phyloP scores from a whole-genome alignment of 2,329 filamentous ascomycete species.

The Beauveria scarabaeidicola region DNA sequence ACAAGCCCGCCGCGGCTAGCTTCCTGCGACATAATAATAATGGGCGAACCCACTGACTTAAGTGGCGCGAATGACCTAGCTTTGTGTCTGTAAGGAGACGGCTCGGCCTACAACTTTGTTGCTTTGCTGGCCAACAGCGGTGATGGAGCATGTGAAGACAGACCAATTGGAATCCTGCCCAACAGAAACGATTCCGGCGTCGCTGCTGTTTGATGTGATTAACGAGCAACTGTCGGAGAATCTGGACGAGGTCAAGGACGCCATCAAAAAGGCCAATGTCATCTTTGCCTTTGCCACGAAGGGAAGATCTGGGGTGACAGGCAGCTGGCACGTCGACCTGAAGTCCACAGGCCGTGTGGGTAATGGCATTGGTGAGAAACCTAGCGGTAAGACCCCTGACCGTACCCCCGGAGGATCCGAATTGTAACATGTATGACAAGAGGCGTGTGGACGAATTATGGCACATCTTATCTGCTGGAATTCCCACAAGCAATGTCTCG shows the following conservation, averaged over 20 bases:
- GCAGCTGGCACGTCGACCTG: conserved; percentile 81
- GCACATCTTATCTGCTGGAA: neutral
- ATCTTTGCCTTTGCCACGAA: conserved; percentile 81
- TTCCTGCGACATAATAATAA: too few relatives aligned
- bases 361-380: conserved; percentile 66
- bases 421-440: neutral
- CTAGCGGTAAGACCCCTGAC: conserved; percentile 52
- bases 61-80: neutral
- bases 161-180: neutral
- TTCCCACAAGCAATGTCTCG: neutral
- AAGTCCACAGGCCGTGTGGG: conserved; percentile 73
- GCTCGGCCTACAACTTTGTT: neutral
- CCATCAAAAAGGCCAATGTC: conserved; percentile 70
- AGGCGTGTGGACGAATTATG: neutral
- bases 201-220: conserved; percentile 76
- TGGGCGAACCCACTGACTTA: neutral
- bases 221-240: conserved; percentile 54
- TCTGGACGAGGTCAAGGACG: conserved; percentile 64
- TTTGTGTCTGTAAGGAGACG: neutral
- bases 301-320: conserved; percentile 65
- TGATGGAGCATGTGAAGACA: conserved; percentile 3
- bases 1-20: neutral
- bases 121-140: neutral
- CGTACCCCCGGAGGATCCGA: neutral
- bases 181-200: conserved; percentile 69